These are phyloP conservation scores for Euphorbia lathyris DNA, from an alignment of 345 rosid genomes.

Conservation along the genomic window DNA sequence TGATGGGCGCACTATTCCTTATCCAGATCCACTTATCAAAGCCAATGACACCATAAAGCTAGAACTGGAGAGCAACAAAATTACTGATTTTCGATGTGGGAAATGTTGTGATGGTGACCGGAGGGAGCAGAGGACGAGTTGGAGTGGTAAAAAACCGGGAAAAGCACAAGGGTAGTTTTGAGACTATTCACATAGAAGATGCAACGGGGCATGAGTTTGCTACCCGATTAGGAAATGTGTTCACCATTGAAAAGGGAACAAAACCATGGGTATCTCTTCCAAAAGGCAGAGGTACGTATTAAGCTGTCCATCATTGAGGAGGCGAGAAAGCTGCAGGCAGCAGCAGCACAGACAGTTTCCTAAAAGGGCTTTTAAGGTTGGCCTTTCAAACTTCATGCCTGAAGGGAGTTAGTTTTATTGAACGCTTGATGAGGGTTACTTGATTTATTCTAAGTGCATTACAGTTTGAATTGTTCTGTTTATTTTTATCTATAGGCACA, in stretches of 20 bases:
- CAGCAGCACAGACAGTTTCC: background rate
- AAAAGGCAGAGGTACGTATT: constrained; percentile 1
- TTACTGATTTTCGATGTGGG: constrained; percentile 8
- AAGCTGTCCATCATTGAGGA: constrained; percentile 6
- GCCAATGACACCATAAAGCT: constrained; percentile 6
- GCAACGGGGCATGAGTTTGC: constrained; percentile 3
- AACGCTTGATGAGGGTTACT: too few species aligned
- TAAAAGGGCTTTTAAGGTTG: too few species aligned
- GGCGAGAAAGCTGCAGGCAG: constrained; percentile 8
- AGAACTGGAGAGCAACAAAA: constrained; percentile 3
- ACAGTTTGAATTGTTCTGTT: background rate
- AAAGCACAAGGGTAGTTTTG: constrained; percentile 8
- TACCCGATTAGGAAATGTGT: background rate
- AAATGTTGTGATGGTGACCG: constrained; percentile 7
- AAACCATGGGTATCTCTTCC: constrained; percentile 11
- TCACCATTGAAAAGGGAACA: constrained; percentile 3
- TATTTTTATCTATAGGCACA: background rate
- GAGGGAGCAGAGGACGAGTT: constrained; percentile 9
- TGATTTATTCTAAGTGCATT: too few species aligned
- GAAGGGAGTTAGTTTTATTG: constrained; percentile 1
- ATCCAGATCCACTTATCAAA: too few species aligned
- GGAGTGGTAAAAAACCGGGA: constrained; percentile 2
- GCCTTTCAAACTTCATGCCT: background rate
- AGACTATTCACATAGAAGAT: constrained; percentile 4
- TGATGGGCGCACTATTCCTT: background rate